Percentiles rank a stretch among this genome's conserved stretches.
These are phyloP conservation scores for Paramecium octaurelia DNA, from an alignment of 73 alveolate species.

Conservation along the genomic window DNA sequence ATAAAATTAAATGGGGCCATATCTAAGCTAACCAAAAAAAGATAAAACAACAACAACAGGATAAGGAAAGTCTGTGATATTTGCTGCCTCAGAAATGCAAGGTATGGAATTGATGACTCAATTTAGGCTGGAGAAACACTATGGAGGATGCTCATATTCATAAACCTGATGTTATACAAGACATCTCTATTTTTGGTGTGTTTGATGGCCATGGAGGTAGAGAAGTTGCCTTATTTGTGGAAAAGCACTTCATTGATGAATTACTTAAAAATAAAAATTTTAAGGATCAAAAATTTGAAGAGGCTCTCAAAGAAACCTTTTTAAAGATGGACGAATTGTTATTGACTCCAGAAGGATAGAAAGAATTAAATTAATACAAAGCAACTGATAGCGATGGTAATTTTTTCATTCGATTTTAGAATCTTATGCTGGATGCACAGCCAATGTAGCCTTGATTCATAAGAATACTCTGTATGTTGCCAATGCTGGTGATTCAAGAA, in stretches of 20 bases:
- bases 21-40: constrained; percentile 66
- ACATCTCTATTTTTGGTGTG: constrained; percentile 74
- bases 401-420: constrained; percentile 22
- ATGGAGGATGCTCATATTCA: constrained; percentile 78
- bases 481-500: constrained; percentile 95
- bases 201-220: constrained; percentile 94
- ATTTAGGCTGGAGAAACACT: constrained; percentile 73
- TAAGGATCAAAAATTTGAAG: constrained; percentile 72
- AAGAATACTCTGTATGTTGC: constrained; percentile 83
- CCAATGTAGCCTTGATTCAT: constrained; percentile 80
- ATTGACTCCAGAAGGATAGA: constrained; percentile 76
- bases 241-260: constrained; percentile 68
- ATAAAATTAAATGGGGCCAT: constrained; percentile 69
- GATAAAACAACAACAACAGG: constrained; percentile 64
- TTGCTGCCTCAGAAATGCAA: constrained; percentile 90
- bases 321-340: constrained; percentile 83
- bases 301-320: constrained; percentile 81
- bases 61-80: constrained; percentile 50
- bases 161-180: not conserved
- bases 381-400: constrained; percentile 55
- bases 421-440: constrained; percentile 89
- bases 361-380: constrained; percentile 60
- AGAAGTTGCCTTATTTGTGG: constrained; percentile 67
- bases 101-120: constrained; percentile 57
- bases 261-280: constrained; percentile 64